Evolutionary conservation across 2,329 filamentous ascomycete genomes (phyloP).

Genomic region (Stachybotrys chlorohalonatus): DNA sequence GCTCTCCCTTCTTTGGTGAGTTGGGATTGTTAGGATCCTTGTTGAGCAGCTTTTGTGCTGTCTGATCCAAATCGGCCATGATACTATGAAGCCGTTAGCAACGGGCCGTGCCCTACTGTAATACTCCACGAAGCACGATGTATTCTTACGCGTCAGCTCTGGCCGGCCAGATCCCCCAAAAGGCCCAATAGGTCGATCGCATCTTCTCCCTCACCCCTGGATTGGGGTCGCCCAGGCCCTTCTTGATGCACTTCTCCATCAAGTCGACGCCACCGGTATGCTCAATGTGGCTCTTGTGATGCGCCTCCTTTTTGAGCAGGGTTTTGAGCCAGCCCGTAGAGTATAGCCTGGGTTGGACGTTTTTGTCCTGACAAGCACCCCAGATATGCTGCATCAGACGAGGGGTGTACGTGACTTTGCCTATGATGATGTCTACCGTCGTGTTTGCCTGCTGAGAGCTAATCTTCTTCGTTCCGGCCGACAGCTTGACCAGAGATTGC

Average conservation of each 20-base stretch:
- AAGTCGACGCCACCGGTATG: conserved; percentile 74
- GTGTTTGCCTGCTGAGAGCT: conserved; percentile 72
- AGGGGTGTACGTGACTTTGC: conserved; percentile 67
- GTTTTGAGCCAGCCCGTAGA: conserved; percentile 78
- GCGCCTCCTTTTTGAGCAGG: conserved; percentile 65
- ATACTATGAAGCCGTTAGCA: conserved; percentile 41
- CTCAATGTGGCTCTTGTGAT: conserved; percentile 76
- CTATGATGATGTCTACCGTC: conserved; percentile 73
- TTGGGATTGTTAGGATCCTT: conserved; percentile 80
- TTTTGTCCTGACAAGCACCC: conserved; percentile 82
- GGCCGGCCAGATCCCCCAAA: conserved; percentile 66
- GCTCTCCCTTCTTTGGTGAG: conserved; percentile 44
- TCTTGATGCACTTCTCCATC: conserved; percentile 81
- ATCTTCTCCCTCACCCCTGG: conserved; percentile 82
- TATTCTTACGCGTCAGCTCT: conserved; percentile 60
- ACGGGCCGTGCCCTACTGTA: conserved; percentile 9
- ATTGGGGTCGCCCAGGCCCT: conserved; percentile 81
- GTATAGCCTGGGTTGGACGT: conserved; percentile 74
- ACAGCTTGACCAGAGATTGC: conserved; percentile 83
- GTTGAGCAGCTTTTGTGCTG: conserved; percentile 70
- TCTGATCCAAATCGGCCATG: conserved; percentile 67
- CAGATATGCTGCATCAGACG: conserved; percentile 82
- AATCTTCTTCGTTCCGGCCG: conserved; percentile 86
- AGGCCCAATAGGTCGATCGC: conserved; percentile 80
- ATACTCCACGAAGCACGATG: background rate